These are phyloP conservation scores for Pythium myriotylum DNA, from an alignment of 352 stramenopile genomes.

Conservation along the genomic window DNA sequence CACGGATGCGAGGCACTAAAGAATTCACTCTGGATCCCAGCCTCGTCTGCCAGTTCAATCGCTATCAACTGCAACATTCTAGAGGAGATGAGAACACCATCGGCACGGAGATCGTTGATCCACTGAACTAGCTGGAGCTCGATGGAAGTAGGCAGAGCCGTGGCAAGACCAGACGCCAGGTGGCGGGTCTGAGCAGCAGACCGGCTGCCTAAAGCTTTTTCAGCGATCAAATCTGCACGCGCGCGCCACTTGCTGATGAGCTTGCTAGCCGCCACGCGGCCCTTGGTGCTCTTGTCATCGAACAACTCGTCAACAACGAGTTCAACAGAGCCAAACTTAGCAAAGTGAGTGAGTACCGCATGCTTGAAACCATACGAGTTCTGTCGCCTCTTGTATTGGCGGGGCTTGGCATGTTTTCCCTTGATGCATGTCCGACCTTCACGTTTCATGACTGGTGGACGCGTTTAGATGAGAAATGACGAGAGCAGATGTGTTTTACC, in stretches of 20 bases:
- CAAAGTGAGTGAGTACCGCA: conserved; percentile 16
- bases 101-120: background rate
- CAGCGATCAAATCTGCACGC: background rate
- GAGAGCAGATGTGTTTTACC: background rate
- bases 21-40: background rate
- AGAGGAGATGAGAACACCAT: background rate
- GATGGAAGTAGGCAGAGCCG: background rate
- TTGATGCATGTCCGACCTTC: conserved; percentile 23
- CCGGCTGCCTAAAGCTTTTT: background rate
- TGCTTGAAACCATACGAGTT: conserved; percentile 31
- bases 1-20: conserved; percentile 4
- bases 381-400: conserved; percentile 9
- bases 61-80: conserved; percentile 4
- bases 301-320: conserved; percentile 6
- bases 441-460: no score
- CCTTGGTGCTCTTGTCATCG: background rate
- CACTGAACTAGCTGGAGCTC: background rate
- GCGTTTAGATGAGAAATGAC: no score
- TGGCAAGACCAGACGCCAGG: background rate
- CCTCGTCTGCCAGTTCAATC: conserved; percentile 11
- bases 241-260: conserved; percentile 3
- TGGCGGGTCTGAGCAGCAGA: background rate
- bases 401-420: conserved; percentile 6
- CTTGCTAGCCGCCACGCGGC: background rate
- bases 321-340: background rate